Evolutionary conservation across 306 rosid genomes (phyloP), one percentile per base, ranked within the genome.

Genomic region (Cicer arietinum): DNA sequence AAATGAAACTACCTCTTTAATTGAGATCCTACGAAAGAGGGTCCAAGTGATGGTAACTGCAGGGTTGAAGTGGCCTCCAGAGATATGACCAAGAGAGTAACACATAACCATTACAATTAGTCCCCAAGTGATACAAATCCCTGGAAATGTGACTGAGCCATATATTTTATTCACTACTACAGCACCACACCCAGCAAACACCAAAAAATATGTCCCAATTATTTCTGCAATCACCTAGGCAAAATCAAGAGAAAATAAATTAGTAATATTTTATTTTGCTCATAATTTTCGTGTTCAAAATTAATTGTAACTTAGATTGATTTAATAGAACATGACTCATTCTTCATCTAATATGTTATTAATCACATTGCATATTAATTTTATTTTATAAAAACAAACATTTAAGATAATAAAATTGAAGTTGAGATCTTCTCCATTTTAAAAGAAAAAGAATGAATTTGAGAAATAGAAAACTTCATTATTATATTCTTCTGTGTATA

Each of bases 21-120:
- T 40, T 0, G 76, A 61, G 78, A 86, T 58, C 50, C 81, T 77
- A 17, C 80, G 71, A 47, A 86, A 57, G 12, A 79, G 18, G 6
- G 86, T 89, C 7, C 80, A 87, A 20, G 91, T 84, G 8, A 89
- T 52, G 25, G 92, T 89, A 11, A 89, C 84, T 0, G 90, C 82
- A 5, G 90, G 94, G 73, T 89, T 91, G 1, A 91, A 77, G 76
- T 89, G 90, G 7, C 86, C 93, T 7, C 89, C 85, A 7, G 90
- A 91, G 76, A 89, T 73, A 84, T 91, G 93, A 46, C 81, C 78
- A 2, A 50, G 47, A 3, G 88, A 52, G 10, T 80, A 57, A 56
- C 76, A 14, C 81, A 83, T 85, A 9, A 42, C 75, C 87, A 82
- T 79, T 77, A 83, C 87, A 0, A 83, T 91, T 10, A 88, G 58